These are phyloP conservation scores for Pythium phragmiticola DNA, from an alignment of 352 stramenopile genomes.

Conservation along the genomic window DNA sequence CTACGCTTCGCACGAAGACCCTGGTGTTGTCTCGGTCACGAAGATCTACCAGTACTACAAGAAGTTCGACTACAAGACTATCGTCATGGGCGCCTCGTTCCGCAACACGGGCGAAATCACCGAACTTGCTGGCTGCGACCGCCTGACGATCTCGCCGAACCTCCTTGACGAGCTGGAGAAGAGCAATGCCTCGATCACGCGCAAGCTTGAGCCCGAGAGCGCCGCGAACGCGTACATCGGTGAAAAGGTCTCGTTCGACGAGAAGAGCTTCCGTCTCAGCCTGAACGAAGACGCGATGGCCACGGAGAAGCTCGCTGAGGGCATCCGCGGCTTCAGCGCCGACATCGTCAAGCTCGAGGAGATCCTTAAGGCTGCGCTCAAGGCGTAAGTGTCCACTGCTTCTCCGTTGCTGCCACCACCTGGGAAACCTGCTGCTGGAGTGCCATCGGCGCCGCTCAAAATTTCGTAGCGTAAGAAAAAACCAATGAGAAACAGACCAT, in stretches of 20 bases:
- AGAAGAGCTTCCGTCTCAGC: conserved; percentile 97
- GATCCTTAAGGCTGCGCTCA: conserved; percentile 96
- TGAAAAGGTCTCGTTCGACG: conserved; percentile 83
- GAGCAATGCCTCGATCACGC: conserved; percentile 58
- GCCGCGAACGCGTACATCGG: conserved; percentile 67
- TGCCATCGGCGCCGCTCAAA: neutral
- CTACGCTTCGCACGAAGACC: conserved; percentile 95
- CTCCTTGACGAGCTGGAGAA: conserved; percentile 93
- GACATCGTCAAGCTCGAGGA: conserved; percentile 99
- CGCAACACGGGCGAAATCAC: conserved; percentile 97
- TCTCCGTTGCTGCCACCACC: conserved; percentile 1
- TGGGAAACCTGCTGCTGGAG: neutral
- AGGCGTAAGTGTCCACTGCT: conserved; percentile 41
- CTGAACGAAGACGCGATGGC: conserved; percentile 98
- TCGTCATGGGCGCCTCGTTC: conserved; percentile 96
- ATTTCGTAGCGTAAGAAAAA: conserved; percentile 2
- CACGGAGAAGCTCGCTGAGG: conserved; percentile 97
- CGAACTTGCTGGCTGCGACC: conserved; percentile 96
- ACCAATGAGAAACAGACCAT: conserved; percentile 14
- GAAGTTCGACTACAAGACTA: conserved; percentile 95
- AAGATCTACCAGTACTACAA: conserved; percentile 99
- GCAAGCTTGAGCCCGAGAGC: conserved; percentile 85
- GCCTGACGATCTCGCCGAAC: conserved; percentile 96
- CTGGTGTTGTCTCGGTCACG: conserved; percentile 94
- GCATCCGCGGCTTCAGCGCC: conserved; percentile 95